A percentile compares a stretch with the other conserved stretches of the same genome.
Evolutionary conservation across 768 basidiomycete species (phyloP).

Genomic region (Lactarius psammicola): DNA sequence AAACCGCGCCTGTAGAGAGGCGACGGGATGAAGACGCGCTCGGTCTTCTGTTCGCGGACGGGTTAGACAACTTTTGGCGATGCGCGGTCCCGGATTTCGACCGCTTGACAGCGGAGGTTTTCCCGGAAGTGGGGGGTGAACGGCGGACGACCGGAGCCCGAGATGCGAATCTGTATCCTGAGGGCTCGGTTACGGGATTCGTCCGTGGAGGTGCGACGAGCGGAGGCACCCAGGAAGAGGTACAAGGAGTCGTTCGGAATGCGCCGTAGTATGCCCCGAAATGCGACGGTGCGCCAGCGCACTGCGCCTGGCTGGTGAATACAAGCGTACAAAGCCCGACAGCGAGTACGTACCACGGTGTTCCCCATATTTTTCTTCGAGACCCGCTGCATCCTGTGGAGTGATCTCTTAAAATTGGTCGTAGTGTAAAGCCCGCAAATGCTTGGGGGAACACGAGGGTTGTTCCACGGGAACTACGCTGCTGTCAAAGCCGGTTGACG

Average conservation of each 20-base stretch:
- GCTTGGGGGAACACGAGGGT: background rate
- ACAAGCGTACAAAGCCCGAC: too few relatives aligned
- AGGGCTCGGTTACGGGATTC: constrained; percentile 5
- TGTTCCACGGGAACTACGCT: background rate
- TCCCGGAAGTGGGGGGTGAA: constrained; percentile 6
- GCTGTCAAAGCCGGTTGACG: background rate
- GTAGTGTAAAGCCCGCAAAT: background rate
- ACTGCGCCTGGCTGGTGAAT: background rate
- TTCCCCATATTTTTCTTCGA: background rate
- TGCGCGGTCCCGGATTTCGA: background rate
- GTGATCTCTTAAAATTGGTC: background rate
- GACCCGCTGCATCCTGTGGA: background rate
- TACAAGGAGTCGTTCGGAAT: constrained; percentile 7
- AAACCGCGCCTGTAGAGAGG: background rate
- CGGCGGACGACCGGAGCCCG: constrained; percentile 19
- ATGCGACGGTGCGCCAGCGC: constrained; percentile 6
- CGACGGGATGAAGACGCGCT: background rate
- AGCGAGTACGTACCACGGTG: constrained; percentile 1
- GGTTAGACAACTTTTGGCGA: background rate
- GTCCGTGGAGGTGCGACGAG: constrained; percentile 10
- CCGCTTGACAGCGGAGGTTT: constrained; percentile 2
- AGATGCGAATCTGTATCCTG: constrained; percentile 19
- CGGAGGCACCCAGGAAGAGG: constrained; percentile 17
- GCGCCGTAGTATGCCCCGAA: constrained; percentile 3
- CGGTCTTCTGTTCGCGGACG: background rate